Conservation (phyloP, 768 basidiomycete genomes). For the Russula vinacea region DNA sequence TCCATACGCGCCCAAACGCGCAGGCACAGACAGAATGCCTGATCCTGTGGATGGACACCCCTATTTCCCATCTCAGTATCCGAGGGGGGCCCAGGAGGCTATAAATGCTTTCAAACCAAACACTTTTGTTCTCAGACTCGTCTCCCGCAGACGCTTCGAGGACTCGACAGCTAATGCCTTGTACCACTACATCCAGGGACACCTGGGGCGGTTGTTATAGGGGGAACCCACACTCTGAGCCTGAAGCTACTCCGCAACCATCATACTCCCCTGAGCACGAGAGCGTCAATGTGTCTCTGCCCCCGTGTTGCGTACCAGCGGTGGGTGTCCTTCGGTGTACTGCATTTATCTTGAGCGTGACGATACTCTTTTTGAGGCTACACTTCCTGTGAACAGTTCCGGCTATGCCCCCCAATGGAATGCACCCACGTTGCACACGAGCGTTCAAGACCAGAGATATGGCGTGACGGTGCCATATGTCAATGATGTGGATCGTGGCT, state of each 20-base stretch:
- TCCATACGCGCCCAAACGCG: too few species aligned
- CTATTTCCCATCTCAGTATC: too few species aligned
- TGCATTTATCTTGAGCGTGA: not conserved
- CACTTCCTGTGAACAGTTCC: not conserved
- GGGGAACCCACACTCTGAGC: too few species aligned
- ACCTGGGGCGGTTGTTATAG: not conserved
- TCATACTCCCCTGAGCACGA: not conserved
- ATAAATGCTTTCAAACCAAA: not conserved
- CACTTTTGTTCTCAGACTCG: not conserved
- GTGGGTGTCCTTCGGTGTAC: not conserved
- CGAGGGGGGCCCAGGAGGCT: not conserved
- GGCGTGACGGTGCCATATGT: not conserved
- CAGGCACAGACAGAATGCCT: too few species aligned
- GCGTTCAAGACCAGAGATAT: not conserved
- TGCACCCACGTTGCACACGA: not conserved
- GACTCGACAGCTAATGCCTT: not conserved
- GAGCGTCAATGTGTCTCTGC: not conserved
- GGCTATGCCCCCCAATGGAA: not conserved
- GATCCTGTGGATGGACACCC: not conserved
- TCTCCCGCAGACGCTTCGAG: not conserved
- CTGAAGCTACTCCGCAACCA: not conserved
- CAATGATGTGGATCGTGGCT: not conserved
- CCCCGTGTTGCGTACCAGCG: not conserved
- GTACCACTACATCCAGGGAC: not conserved
- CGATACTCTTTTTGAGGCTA: not conserved